These are phyloP conservation scores for Carex sylvatica DNA, from an alignment of 202 grass and related monocot genomes.

Conservation along the genomic window DNA sequence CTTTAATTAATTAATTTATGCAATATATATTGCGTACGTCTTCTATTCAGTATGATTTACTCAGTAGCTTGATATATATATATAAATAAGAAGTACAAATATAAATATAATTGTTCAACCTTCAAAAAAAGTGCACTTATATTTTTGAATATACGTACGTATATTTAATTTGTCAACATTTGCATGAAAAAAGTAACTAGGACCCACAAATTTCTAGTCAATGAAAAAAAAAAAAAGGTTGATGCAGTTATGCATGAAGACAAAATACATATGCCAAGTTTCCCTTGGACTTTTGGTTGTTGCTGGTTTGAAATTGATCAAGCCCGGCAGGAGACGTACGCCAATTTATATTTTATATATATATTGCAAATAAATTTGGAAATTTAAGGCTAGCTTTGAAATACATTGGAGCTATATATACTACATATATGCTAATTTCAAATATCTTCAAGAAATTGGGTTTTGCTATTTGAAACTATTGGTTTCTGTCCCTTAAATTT, in stretches of 20 bases:
- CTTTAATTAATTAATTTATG: background rate
- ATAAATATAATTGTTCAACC: background rate
- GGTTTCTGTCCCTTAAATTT: background rate
- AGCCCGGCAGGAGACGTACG: background rate
- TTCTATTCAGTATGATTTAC: background rate
- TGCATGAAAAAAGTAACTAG: conserved; percentile 12
- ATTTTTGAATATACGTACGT: background rate
- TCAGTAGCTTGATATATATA: background rate
- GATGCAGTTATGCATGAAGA: background rate
- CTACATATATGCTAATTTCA: background rate
- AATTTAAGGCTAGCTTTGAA: background rate
- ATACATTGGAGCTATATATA: background rate
- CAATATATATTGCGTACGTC: background rate
- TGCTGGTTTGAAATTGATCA: background rate
- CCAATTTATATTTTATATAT: no score
- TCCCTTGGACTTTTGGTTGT: background rate
- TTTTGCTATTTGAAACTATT: background rate
- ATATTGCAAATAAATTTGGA: background rate
- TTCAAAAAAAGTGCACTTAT: no score
- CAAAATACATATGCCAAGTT: conserved; percentile 2
- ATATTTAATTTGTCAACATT: conserved; percentile 13
- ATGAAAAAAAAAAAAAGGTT: background rate
- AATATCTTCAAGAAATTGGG: background rate
- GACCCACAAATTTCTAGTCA: background rate
- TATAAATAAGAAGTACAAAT: background rate